phyloP scores from a whole-genome alignment of 371 early-diverging fungal genomes.

The Rhizomucor pusillus region DNA sequence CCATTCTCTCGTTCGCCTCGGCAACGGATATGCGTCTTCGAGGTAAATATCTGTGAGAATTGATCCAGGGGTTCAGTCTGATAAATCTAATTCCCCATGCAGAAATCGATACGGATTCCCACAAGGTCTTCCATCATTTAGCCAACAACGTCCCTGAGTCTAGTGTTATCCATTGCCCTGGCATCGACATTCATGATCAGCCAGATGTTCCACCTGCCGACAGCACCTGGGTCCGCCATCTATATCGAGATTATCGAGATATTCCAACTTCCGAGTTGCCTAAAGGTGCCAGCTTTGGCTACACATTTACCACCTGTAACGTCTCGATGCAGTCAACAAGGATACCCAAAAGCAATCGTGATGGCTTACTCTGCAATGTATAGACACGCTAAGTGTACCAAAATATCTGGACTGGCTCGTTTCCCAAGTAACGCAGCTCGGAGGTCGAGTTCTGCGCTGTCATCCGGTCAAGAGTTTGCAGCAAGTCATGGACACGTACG shows the following conservation, averaged over 20 bases:
- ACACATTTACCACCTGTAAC: conserved; percentile 33
- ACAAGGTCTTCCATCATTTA: conserved; percentile 31
- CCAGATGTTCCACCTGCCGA: conserved; percentile 25
- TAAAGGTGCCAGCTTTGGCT: conserved; percentile 19
- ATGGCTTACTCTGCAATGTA: no score
- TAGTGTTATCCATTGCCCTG: conserved; percentile 26
- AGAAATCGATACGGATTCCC: conserved; percentile 35
- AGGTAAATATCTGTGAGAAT: conserved; percentile 19
- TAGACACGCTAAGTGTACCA: conserved; percentile 37
- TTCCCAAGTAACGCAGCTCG: conserved; percentile 43
- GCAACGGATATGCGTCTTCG: conserved; percentile 26
- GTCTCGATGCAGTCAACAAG: no score
- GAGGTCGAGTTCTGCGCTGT: conserved; percentile 52
- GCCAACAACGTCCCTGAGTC: conserved; percentile 34
- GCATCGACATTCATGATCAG: conserved; percentile 18
- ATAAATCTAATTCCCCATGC: no score
- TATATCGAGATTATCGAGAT: conserved; percentile 25
- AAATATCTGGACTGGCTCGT: conserved; percentile 68
- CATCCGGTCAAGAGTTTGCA: conserved; percentile 47
- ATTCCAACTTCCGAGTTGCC: conserved; percentile 24
- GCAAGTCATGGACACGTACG: conserved; percentile 40
- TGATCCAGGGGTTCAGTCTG: no score
- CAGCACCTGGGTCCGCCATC: conserved; percentile 28
- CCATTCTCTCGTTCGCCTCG: conserved; percentile 32
- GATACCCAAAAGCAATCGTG: no score